Conservation (phyloP, 1,284 basidiomycete species). For the Ceratobasidium sp. region DNA sequence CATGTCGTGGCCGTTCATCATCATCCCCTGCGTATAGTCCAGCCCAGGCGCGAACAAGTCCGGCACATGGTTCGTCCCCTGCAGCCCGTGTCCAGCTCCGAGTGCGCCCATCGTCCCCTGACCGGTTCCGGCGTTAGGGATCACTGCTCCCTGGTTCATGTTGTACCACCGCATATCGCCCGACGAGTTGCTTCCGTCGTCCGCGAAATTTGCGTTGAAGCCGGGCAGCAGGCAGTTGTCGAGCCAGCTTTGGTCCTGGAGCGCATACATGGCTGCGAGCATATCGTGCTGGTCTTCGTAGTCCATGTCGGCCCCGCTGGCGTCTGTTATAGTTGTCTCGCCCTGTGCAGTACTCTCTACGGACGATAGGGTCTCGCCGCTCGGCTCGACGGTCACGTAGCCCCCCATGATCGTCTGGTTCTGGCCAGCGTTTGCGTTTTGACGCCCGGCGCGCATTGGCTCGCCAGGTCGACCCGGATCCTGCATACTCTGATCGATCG, state of each 20-base stretch:
- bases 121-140: neutral
- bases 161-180: conserved; percentile 19
- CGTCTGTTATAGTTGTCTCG: conserved; percentile 38
- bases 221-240: conserved; percentile 84
- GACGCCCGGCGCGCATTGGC: conserved; percentile 17
- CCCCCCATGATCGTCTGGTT: conserved; percentile 54
- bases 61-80: conserved; percentile 11
- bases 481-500: conserved; percentile 33
- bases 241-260: conserved; percentile 78
- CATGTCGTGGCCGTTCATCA: conserved; percentile 4
- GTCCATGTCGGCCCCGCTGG: conserved; percentile 38
- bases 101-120: conserved; percentile 9
- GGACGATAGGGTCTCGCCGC: conserved; percentile 44
- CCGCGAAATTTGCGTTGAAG: conserved; percentile 53
- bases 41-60: conserved; percentile 29
- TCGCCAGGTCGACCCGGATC: neutral
- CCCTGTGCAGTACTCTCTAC: conserved; percentile 52
- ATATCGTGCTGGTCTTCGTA: conserved; percentile 57
- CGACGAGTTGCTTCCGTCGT: conserved; percentile 33
- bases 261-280: conserved; percentile 74
- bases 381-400: conserved; percentile 47
- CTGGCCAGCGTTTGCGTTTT: neutral
- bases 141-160: neutral
- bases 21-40: conserved; percentile 30
- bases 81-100: neutral